Evolutionary conservation across 352 stramenopile genomes (phyloP).

Genomic region (Globisporangium radiosum): DNA sequence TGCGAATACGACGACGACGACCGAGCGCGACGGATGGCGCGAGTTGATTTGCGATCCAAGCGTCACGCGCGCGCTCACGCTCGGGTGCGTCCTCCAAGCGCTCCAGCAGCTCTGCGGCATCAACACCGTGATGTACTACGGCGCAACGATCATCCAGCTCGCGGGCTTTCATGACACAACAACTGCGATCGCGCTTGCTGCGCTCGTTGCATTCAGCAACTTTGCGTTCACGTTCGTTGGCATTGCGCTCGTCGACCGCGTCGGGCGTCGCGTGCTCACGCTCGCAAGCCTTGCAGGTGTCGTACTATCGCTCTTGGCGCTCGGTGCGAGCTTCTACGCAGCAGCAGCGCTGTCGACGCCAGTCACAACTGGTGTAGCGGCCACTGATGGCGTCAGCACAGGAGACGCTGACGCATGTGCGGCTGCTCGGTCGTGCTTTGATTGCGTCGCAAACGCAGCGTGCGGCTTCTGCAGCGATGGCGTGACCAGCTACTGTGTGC

Average conservation of each 20-base stretch:
- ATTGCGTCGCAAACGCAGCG: constrained; percentile 48
- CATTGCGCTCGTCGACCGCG: constrained; percentile 48
- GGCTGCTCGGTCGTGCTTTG: constrained; percentile 46
- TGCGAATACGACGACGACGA: constrained; percentile 5
- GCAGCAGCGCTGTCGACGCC: constrained; percentile 23
- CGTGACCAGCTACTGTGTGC: too few relatives aligned
- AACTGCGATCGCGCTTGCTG: constrained; percentile 75
- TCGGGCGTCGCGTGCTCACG: constrained; percentile 42
- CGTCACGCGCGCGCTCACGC: constrained; percentile 34
- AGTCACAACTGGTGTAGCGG: constrained; percentile 4
- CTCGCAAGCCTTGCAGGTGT: constrained; percentile 38
- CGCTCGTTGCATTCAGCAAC: constrained; percentile 63
- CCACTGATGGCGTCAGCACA: constrained; percentile 6
- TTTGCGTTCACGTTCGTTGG: constrained; percentile 66
- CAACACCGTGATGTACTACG: constrained; percentile 88
- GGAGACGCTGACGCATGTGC: constrained; percentile 25
- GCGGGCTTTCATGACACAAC: constrained; percentile 64
- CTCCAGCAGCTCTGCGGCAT: constrained; percentile 79
- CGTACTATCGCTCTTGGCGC: constrained; percentile 30
- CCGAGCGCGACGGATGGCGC: constrained; percentile 24
- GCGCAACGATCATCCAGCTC: constrained; percentile 75
- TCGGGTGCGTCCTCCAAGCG: constrained; percentile 58
- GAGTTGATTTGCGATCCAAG: constrained; percentile 23
- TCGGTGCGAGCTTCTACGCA: constrained; percentile 39
- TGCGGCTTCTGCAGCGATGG: constrained; percentile 42